Evolutionary conservation across 2,329 filamentous ascomycete species (phyloP).

Genomic region (Hypoxylon sp.): DNA sequence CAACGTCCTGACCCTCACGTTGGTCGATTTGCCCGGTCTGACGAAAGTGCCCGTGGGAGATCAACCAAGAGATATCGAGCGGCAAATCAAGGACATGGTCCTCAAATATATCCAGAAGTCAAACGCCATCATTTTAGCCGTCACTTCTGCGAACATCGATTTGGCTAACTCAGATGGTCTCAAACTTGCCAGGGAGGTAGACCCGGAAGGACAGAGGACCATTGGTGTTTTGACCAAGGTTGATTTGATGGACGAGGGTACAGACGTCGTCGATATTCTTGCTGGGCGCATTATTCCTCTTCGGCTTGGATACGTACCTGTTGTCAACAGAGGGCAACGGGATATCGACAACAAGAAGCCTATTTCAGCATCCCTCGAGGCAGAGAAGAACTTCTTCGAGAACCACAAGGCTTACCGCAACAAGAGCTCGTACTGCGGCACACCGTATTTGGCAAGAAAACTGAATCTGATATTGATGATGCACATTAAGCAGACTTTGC

Average conservation of each 20-base stretch:
- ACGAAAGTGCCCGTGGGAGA: constrained; percentile 98
- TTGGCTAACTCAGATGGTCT: constrained; percentile 98
- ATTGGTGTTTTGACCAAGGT: constrained; percentile 99
- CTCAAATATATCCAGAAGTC: constrained; percentile 98
- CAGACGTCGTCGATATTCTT: constrained; percentile 97
- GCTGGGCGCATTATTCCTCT: constrained; percentile 97
- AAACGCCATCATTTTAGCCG: constrained; percentile 97
- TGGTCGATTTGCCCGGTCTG: constrained; percentile 95
- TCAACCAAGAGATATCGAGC: constrained; percentile 96
- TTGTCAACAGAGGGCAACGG: constrained; percentile 97
- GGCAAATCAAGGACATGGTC: constrained; percentile 97
- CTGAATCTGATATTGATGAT: constrained; percentile 99
- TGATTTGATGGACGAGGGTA: constrained; percentile 98
- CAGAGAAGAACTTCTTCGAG: constrained; percentile 97
- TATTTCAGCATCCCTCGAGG: constrained; percentile 90
- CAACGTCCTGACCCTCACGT: constrained; percentile 94
- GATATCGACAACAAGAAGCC: constrained; percentile 99
- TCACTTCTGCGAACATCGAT: constrained; percentile 97
- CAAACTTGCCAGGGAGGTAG: constrained; percentile 95
- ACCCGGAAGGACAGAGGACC: constrained; percentile 96
- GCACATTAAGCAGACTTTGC: constrained; percentile 99
- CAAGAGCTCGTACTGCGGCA: constrained; percentile 98
- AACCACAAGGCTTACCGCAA: constrained; percentile 99
- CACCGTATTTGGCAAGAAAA: constrained; percentile 95
- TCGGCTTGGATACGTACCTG: constrained; percentile 93